A percentile compares a stretch with the other conserved stretches of the same genome.
Conservation (phyloP, 495 filamentous ascomycete genomes). For the Acidomyces sp. region DNA sequence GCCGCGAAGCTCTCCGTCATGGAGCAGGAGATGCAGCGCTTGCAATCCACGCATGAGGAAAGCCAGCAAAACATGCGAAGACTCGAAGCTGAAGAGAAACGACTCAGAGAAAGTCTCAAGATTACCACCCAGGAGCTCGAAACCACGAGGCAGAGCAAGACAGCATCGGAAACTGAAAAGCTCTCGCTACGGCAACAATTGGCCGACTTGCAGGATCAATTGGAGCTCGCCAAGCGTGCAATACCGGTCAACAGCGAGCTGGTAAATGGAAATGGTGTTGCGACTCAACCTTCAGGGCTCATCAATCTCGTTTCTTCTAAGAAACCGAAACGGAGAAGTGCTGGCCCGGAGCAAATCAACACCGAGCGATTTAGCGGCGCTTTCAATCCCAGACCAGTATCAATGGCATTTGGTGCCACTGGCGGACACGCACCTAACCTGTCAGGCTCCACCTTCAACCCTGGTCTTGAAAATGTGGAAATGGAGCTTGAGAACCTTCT, state of each 20-base stretch:
- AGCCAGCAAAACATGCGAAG: conserved; percentile 76
- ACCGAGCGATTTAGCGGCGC: conserved; percentile 76
- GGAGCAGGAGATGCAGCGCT: conserved; percentile 84
- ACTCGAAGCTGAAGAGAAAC: conserved; percentile 81
- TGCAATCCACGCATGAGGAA: conserved; percentile 79
- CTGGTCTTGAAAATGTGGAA: conserved; percentile 78
- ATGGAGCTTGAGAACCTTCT: conserved; percentile 84
- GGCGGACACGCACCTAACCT: conserved; percentile 45
- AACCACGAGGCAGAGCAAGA: conserved; percentile 52
- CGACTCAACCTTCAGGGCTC: conserved; percentile 49
- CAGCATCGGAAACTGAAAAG: conserved; percentile 69
- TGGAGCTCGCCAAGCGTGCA: conserved; percentile 69
- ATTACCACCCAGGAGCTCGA: conserved; percentile 66
- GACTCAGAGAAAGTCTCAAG: conserved; percentile 64
- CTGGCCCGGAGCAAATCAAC: conserved; percentile 72
- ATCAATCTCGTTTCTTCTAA: conserved; percentile 96
- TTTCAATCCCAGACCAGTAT: conserved; percentile 89
- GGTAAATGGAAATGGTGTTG: conserved; percentile 49
- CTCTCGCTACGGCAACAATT: conserved; percentile 72
- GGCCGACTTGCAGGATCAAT: conserved; percentile 76
- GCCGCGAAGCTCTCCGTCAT: conserved; percentile 75
- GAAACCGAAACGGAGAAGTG: conserved; percentile 91
- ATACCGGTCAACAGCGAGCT: conserved; percentile 56
- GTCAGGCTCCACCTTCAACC: conserved; percentile 56
- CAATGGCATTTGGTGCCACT: conserved; percentile 67